phyloP scores from a whole-genome alignment of 805 yeast genomes.

The Kodamaea kaohsiungensis region DNA sequence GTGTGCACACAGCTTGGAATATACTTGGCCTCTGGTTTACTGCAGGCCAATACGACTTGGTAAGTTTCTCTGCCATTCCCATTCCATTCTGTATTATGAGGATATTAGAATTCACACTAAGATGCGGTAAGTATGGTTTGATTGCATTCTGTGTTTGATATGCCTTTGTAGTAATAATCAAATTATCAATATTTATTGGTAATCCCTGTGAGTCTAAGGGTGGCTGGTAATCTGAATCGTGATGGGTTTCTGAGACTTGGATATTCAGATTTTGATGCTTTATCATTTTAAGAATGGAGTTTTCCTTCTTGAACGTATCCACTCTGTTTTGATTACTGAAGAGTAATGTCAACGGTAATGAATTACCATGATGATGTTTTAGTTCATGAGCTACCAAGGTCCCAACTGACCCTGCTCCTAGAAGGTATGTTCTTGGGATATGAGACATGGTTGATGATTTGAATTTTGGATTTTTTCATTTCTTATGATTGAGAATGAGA shows the following conservation, averaged over 20 bases:
- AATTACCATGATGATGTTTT: slow-evolving; percentile 42
- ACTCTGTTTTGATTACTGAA: slow-evolving; percentile 43
- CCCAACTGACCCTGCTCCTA: slow-evolving; percentile 60
- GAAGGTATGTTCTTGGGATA: slow-evolving; percentile 36
- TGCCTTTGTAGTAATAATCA: slow-evolving; percentile 80
- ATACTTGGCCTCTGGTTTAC: slow-evolving; percentile 51
- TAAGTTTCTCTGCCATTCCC: slow-evolving; percentile 62
- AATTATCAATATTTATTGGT: slow-evolving; percentile 43
- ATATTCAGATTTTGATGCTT: slow-evolving; percentile 23
- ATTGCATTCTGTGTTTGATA: slow-evolving; percentile 70
- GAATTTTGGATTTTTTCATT: neutral
- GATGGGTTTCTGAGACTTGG: slow-evolving; percentile 15
- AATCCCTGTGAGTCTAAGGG: slow-evolving; percentile 11
- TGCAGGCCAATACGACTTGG: slow-evolving; percentile 55
- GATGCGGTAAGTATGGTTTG: slow-evolving; percentile 48
- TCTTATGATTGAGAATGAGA: neutral
- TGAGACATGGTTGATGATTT: slow-evolving; percentile 33
- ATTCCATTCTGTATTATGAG: slow-evolving; percentile 83
- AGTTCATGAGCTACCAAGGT: slow-evolving; percentile 47
- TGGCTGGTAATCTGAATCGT: slow-evolving; percentile 27
- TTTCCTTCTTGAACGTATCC: slow-evolving; percentile 40
- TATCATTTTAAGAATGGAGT: slow-evolving; percentile 36
- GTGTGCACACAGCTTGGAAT: slow-evolving; percentile 76
- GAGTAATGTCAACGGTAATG: slow-evolving; percentile 34
- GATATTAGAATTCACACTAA: slow-evolving; percentile 54